phyloP scores from a whole-genome alignment of 768 basidiomycete species.

The Ramaria sp. region DNA sequence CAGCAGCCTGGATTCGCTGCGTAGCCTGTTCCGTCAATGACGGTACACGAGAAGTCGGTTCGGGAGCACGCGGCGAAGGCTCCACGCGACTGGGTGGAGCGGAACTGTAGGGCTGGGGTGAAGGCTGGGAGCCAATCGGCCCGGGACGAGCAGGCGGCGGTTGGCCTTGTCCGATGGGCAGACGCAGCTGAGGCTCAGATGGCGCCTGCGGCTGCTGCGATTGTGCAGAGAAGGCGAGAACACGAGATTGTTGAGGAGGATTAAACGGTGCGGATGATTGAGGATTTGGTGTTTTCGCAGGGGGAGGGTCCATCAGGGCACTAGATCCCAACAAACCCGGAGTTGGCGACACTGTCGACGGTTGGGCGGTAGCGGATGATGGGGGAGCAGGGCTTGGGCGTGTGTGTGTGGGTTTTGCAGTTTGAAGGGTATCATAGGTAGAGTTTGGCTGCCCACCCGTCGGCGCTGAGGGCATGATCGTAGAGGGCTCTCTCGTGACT shows the following conservation, averaged over 20 bases:
- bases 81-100: not conserved
- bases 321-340: constrained; percentile 3
- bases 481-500: not conserved
- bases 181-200: not conserved
- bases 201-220: not conserved
- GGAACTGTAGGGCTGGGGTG: not conserved
- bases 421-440: constrained; percentile 29
- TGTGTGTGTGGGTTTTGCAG: not conserved
- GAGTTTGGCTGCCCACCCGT: not conserved
- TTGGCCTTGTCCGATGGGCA: not conserved
- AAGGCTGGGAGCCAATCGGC: constrained; percentile 1
- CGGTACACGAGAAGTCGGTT: not conserved
- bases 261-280: constrained; percentile 25
- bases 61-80: not conserved
- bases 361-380: not conserved
- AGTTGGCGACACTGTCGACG: not conserved
- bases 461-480: not conserved
- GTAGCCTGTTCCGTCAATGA: constrained; percentile 1
- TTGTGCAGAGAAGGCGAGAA: constrained; percentile 4
- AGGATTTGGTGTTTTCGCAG: constrained; percentile 5
- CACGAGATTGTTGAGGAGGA: constrained; percentile 27
- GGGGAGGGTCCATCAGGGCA: not conserved
- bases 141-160: not conserved
- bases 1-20: constrained; percentile 3
- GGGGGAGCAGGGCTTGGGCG: not conserved